Evolutionary conservation across 1,139 yeast genomes (phyloP), one percentile per base, ranked within the genome.

Genomic region (Martiniozyma asiatica): DNA sequence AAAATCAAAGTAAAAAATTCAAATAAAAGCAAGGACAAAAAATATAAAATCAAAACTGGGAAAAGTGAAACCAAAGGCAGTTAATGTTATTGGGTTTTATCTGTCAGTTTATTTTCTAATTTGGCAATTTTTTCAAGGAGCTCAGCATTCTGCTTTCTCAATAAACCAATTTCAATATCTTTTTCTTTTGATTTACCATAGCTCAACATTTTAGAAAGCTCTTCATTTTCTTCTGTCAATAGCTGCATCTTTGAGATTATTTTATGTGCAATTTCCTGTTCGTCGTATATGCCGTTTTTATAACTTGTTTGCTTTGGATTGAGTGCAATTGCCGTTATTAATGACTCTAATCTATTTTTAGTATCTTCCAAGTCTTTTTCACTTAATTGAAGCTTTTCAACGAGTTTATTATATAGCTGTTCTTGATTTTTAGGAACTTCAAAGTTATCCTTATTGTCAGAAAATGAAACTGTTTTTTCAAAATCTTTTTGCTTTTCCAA

Each of bases 251-350:
- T 73, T 30, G 68, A 63, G 30, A 82, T 61, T 34, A 81, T 69
- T 42, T 79, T 76, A 48, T 84, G 94, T 7, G 89, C 74, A 30
- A 82, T 55, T 40, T 81, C 89, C 42, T 78, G 73, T 28, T 74
- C 80, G 45, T 82, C 93, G 44, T 66, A 73, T 33, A 74, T 60
- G 2, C 79, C 79, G 34, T 56, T 50, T 22, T 59, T 58, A 3
- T 70, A 65, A 21, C 58, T 49, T 8, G 48, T 35, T 32, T 61
- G 61, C 5, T 56, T 44, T 6, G 71, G 70, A 35, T 61, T 61
- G 32, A 65, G 41, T 3, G 69, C 56, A 15, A 67, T 49, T 0
- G 77, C 73, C 3, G 75, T 65, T 17, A 77, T 47, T n/a, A 79
- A 44, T 12, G 79, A 65, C 44, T 80, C 92, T 30, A 80, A 56